phyloP scores from a whole-genome alignment of 1,284 basidiomycete species.

The Pyrrhoderma noxium region DNA sequence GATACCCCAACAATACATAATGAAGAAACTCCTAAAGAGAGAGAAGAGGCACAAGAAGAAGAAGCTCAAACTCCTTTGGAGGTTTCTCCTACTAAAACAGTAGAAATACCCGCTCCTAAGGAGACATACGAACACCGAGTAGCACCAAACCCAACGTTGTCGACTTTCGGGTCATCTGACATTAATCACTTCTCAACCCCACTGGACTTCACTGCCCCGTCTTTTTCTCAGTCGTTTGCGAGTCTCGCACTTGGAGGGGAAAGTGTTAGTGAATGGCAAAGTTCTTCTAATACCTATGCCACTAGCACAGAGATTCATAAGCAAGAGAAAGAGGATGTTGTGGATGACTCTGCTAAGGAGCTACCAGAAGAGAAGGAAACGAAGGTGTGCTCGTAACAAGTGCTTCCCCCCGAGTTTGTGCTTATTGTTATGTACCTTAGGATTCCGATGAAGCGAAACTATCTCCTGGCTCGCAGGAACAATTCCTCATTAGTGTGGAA shows the following conservation, averaged over 20 bases:
- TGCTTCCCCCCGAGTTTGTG: no score
- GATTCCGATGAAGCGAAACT: constrained; percentile 26
- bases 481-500: constrained; percentile 76
- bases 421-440: no score
- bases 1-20: not conserved
- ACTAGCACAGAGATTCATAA: not conserved
- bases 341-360: not conserved
- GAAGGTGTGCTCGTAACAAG: constrained; percentile 7
- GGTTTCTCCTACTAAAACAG: not conserved
- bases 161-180: constrained; percentile 10
- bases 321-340: constrained; percentile 1
- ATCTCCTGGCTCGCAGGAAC: constrained; percentile 23
- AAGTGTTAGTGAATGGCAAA: constrained; percentile 48
- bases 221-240: constrained; percentile 43
- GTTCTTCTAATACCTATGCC: no score
- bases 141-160: not conserved
- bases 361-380: not conserved
- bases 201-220: constrained; percentile 36
- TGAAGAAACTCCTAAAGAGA: no score
- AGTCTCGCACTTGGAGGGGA: constrained; percentile 60
- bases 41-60: not conserved
- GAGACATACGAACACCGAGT: no score
- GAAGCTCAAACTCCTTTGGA: not conserved
- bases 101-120: not conserved
- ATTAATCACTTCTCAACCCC: constrained; percentile 42